phyloP scores from a whole-genome alignment of 2,329 filamentous ascomycete species.

The Dendryphion nanum region DNA sequence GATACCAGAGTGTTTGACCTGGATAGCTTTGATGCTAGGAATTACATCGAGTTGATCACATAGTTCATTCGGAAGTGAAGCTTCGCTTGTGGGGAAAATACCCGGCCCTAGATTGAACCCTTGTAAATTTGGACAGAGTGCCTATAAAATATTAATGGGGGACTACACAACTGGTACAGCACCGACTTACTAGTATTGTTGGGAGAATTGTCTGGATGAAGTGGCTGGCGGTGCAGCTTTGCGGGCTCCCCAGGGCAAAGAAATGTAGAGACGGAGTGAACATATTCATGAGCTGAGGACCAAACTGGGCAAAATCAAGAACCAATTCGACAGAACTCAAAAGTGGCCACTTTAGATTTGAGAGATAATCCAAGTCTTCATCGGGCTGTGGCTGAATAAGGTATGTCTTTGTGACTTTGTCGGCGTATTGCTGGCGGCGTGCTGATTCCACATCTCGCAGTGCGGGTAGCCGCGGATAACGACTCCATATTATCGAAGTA shows the following conservation, averaged over 20 bases:
- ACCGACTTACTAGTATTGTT: no score
- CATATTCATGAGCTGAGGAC: slow-evolving; percentile 17
- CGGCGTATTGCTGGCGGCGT: slow-evolving; percentile 30
- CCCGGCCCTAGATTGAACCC: neutral
- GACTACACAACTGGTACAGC: no score
- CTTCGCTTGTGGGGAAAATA: no score
- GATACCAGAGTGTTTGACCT: slow-evolving; percentile 19
- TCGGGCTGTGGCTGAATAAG: slow-evolving; percentile 15
- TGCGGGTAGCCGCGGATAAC: slow-evolving; percentile 29
- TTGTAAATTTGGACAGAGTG: no score
- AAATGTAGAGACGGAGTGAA: no score
- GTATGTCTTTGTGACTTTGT: slow-evolving; percentile 28
- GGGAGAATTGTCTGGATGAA: no score
- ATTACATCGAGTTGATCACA: slow-evolving; percentile 14
- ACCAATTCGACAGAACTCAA: slow-evolving; percentile 30
- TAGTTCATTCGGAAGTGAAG: no score
- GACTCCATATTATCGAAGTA: slow-evolving; percentile 30
- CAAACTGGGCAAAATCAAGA: slow-evolving; percentile 23
- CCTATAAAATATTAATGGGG: no score
- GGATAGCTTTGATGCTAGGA: slow-evolving; percentile 20
- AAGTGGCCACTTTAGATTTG: slow-evolving; percentile 25
- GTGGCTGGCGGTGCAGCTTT: no score
- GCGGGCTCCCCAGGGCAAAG: no score
- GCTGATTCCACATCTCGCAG: slow-evolving; percentile 18
- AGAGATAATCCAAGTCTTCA: slow-evolving; percentile 21